Percentiles rank a stretch among this genome's conserved stretches.
These are phyloP conservation scores for Camellia granthamiana DNA, from an alignment of 148 eudicot species.

Conservation along the genomic window DNA sequence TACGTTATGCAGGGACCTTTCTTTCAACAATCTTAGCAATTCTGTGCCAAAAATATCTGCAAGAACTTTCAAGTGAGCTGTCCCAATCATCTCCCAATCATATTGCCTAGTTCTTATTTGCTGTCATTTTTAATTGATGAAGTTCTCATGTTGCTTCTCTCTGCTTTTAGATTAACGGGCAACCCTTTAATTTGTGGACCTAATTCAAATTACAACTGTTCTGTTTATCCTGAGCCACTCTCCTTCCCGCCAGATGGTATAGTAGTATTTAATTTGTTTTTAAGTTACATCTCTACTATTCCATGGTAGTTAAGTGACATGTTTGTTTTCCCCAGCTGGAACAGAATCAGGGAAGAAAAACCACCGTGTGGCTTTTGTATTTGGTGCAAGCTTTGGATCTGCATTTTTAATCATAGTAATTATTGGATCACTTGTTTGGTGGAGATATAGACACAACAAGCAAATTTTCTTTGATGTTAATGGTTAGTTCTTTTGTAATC, in stretches of 20 bases:
- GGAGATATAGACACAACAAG: constrained; percentile 69
- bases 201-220: constrained; percentile 57
- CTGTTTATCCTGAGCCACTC: constrained; percentile 69
- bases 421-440: constrained; percentile 59
- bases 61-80: constrained; percentile 68
- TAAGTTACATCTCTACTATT: neutral
- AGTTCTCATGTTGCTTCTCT: constrained; percentile 16
- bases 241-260: constrained; percentile 61
- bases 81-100: neutral
- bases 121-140: neutral
- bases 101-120: neutral
- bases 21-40: constrained; percentile 88
- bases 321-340: constrained; percentile 33
- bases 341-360: constrained; percentile 40
- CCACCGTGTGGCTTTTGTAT: constrained; percentile 54
- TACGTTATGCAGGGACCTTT: constrained; percentile 57
- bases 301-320: neutral
- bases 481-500: constrained; percentile 45
- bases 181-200: constrained; percentile 73
- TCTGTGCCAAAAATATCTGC: constrained; percentile 74
- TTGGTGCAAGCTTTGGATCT: constrained; percentile 67
- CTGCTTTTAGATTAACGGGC: constrained; percentile 59
- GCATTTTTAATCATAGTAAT: constrained; percentile 33
- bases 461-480: constrained; percentile 82
- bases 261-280: neutral